Evolutionary conservation across 345 rosid species (phyloP).

Genomic region (Heritiera fomes): DNA sequence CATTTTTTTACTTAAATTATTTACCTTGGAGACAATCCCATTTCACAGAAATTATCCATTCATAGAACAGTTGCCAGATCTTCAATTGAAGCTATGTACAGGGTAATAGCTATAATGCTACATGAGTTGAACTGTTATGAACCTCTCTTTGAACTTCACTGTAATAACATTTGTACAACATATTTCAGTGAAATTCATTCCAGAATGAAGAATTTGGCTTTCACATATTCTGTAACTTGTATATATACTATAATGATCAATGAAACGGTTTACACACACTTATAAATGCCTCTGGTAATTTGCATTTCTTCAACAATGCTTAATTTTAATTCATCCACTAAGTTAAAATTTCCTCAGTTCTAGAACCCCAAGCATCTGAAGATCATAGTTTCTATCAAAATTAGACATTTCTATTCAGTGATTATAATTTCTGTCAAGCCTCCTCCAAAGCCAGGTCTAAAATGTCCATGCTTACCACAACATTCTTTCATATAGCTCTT

Average conservation of each 20-base stretch:
- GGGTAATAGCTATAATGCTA: too few species aligned
- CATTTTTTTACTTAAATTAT: too few species aligned
- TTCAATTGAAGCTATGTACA: too few species aligned
- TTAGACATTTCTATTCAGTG: slow-evolving; percentile 26
- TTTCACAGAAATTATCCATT: too few species aligned
- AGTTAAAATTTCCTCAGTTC: slow-evolving; percentile 14
- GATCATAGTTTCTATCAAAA: background rate
- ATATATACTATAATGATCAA: background rate
- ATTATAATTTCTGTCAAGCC: slow-evolving; percentile 36
- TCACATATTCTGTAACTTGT: background rate
- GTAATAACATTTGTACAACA: too few species aligned
- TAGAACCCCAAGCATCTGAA: background rate
- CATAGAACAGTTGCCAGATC: too few species aligned
- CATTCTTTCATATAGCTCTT: slow-evolving; percentile 49
- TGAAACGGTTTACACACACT: background rate
- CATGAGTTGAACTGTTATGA: too few species aligned
- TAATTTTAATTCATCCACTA: background rate
- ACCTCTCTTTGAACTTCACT: too few species aligned
- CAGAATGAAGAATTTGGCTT: too few species aligned
- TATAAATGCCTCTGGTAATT: background rate
- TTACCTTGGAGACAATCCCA: too few species aligned
- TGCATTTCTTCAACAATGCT: background rate
- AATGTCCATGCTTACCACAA: slow-evolving; percentile 36
- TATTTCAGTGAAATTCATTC: too few species aligned
- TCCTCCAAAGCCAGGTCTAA: slow-evolving; percentile 33